Conservation (phyloP, 177 flowering plant genomes). For the Vitis hybrid region DNA sequence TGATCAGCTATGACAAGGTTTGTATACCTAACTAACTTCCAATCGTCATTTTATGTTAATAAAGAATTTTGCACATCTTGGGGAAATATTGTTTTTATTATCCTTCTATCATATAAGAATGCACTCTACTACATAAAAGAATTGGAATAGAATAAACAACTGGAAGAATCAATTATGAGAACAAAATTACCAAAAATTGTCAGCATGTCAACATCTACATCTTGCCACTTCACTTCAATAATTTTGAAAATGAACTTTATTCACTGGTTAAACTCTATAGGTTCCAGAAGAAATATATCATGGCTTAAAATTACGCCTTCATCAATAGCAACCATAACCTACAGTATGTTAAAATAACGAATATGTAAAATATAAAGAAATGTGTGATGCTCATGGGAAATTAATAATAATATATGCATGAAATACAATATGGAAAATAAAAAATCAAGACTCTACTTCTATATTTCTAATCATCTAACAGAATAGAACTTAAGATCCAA, state of each 20-base stretch:
- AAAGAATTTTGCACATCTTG: too few relatives aligned
- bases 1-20: too few relatives aligned
- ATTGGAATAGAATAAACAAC: neutral
- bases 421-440: neutral
- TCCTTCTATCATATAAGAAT: too few relatives aligned
- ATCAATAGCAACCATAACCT: slow-evolving; percentile 55
- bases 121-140: neutral
- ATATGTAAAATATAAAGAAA: neutral
- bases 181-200: slow-evolving; percentile 52
- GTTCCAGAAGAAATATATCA: slow-evolving; percentile 78
- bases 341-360: slow-evolving; percentile 12
- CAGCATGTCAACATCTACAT: slow-evolving; percentile 65
- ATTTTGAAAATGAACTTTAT: slow-evolving; percentile 59
- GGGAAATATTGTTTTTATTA: too few relatives aligned
- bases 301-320: slow-evolving; percentile 60
- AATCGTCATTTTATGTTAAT: too few relatives aligned
- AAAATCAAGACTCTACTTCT: neutral
- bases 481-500: neutral
- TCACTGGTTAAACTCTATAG: slow-evolving; percentile 74
- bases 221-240: slow-evolving; percentile 77
- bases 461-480: neutral
- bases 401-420: neutral
- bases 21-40: too few relatives aligned
- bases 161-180: neutral
- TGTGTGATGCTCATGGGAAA: neutral